These are phyloP conservation scores for Eryngium alpinum DNA, from an alignment of 140 eudicot species.

Conservation along the genomic window DNA sequence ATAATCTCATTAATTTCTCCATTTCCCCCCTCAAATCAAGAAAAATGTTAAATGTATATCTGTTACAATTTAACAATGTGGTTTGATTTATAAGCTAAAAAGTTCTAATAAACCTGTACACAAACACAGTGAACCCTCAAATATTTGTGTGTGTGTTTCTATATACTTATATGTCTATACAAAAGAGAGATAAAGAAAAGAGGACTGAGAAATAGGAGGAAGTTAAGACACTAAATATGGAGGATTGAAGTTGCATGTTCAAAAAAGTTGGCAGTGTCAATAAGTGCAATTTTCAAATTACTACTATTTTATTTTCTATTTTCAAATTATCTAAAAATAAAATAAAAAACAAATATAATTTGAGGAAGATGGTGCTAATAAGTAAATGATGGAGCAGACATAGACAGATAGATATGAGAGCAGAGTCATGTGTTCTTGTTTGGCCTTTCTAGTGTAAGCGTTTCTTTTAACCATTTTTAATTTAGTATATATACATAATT, in stretches of 20 bases:
- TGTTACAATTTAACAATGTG: conserved; percentile 33
- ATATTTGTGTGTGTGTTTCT: background rate
- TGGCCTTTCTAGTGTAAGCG: conserved; percentile 39
- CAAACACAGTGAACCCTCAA: conserved; percentile 5
- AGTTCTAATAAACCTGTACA: conserved; percentile 32
- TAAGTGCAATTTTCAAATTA: conserved; percentile 35
- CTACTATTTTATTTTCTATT: background rate
- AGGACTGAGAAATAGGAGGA: conserved; percentile 25
- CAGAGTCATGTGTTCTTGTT: conserved; percentile 72
- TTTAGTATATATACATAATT: conserved; percentile 22
- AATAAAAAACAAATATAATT: background rate
- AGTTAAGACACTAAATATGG: conserved; percentile 30
- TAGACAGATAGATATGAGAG: conserved; percentile 16
- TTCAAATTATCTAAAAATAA: background rate
- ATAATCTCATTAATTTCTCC: conserved; percentile 31
- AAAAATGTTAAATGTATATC: background rate
- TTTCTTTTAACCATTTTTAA: background rate
- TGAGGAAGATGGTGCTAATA: conserved; percentile 2
- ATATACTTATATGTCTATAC: background rate
- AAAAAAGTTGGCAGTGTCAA: conserved; percentile 39
- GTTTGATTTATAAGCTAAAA: conserved; percentile 37
- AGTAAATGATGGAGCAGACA: conserved; percentile 25
- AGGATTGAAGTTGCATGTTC: conserved; percentile 34
- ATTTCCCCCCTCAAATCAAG: conserved; percentile 1
- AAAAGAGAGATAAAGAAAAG: conserved; percentile 22